Base-by-base conservation (phyloP, 345 rosid species). In the Stellera chamaejasme region DNA sequence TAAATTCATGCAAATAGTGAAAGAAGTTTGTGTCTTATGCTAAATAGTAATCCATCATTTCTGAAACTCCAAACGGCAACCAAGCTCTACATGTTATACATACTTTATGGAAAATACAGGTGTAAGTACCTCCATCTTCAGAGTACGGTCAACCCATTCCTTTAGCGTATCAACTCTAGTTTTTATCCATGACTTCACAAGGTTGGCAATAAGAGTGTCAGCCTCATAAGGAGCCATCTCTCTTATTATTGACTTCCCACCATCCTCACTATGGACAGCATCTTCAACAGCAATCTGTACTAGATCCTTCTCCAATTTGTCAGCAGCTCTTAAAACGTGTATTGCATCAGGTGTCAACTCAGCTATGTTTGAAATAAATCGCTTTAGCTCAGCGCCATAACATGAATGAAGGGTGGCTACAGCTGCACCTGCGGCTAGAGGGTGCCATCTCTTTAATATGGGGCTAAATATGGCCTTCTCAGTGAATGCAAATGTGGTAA, bases 191-290 rank as follows among this genome's bases (percentile, higher is more conserved):
- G 78, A 64, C 53, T 79, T 83, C 27, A 87, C 96, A 27, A 89
- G 88, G 64, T 80, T 71, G 63, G 81, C 80, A 52, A 90, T 84
- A 49, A 81, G 84, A 25, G 80, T 74, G 66, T 93, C 96, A 15
- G 94, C 89, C 77, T 93, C 99, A 45, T 69, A 93, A 58, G 99
- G 99, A 66, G 96, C 91, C 99, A 93, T 93, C 74, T 93, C 97
- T 70, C 82, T 83, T 61, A 93, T 93, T 59, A 93, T 82, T 2
- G 97, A 85, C 73, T 87, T 93, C 58, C 99, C 99, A 10, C 99
- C 99, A 80, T 93, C 99, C 64, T 93, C 99, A 62, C 97, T 87
- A 48, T 93, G 84, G 52, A 87, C 99, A 0, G 97, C 82, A 66
- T 89, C 97, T 76, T 86, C 91, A 56, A 93, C 97, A 1, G 99